Conservation (phyloP, 306 rosid species). For the Casuarina equisetifolia region DNA sequence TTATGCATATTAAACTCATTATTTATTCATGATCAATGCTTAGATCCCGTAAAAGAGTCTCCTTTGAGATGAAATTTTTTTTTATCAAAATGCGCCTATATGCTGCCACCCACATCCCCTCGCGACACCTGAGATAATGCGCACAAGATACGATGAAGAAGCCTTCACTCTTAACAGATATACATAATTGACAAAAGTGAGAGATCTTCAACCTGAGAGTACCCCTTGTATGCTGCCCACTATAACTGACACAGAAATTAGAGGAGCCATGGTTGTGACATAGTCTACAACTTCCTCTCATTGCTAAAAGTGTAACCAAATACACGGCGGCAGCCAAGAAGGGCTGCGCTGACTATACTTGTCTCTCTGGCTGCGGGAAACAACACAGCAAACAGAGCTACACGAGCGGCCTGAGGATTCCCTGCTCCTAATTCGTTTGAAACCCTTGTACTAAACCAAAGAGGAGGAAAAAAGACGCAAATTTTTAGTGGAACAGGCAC, state of each 20-base stretch:
- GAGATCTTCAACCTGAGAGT: conserved; percentile 50
- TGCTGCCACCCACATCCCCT: conserved; percentile 87
- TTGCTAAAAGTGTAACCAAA: conserved; percentile 65
- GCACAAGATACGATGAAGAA: neutral
- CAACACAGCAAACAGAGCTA: conserved; percentile 47
- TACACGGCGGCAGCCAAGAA: conserved; percentile 45
- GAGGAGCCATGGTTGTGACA: conserved; percentile 68
- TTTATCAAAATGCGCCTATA: too few relatives aligned
- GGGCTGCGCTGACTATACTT: conserved; percentile 35
- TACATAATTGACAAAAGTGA: neutral
- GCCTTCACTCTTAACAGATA: neutral
- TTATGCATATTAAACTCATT: too few relatives aligned
- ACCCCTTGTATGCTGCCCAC: conserved; percentile 64
- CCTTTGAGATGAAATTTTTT: too few relatives aligned
- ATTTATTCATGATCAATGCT: too few relatives aligned
- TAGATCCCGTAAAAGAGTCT: too few relatives aligned
- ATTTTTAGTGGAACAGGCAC: neutral
- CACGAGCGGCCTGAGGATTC: conserved; percentile 50
- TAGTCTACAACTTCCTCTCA: conserved; percentile 68
- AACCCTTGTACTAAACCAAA: conserved; percentile 55
- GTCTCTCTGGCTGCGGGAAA: conserved; percentile 43
- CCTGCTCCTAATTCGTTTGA: conserved; percentile 82
- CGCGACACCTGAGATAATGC: conserved; percentile 47
- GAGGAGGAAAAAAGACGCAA: neutral
- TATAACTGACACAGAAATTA: conserved; percentile 46